Conservation (phyloP, 2,329 filamentous ascomycete genomes). For the Emericellopsis cladophorae region DNA sequence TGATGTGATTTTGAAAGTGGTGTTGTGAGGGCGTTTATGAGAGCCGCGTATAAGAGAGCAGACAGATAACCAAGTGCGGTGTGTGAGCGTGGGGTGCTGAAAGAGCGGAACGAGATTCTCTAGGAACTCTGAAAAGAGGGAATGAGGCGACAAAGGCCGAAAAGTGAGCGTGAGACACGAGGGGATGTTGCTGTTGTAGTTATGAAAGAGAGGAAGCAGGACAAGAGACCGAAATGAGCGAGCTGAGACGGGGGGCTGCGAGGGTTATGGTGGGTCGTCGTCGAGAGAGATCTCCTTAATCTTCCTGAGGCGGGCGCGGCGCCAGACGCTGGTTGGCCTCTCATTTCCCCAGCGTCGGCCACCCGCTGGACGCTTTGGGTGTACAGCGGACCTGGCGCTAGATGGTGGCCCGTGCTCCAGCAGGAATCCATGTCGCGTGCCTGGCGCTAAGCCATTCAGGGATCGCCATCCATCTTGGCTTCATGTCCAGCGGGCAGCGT, state of each 20-base stretch:
- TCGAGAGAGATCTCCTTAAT: slow-evolving; percentile 6
- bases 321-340: neutral
- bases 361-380: neutral
- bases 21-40: neutral
- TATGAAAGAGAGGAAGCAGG: slow-evolving; percentile 2
- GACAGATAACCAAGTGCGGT: slow-evolving; percentile 1
- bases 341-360: neutral
- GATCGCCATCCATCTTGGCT: neutral
- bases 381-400: slow-evolving; percentile 1
- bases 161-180: slow-evolving; percentile 5
- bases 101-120: slow-evolving; percentile 15
- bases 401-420: neutral
- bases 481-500: neutral
- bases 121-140: slow-evolving; percentile 11
- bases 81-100: slow-evolving; percentile 3
- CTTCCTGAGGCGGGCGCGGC: slow-evolving; percentile 1
- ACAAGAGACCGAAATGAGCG: slow-evolving; percentile 9
- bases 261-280: neutral
- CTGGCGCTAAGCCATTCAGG: neutral
- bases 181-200: slow-evolving; percentile 3
- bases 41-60: slow-evolving; percentile 1
- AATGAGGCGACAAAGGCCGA: slow-evolving; percentile 3
- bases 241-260: neutral
- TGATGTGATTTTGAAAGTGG: slow-evolving; percentile 2
- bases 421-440: neutral